Base-by-base conservation (phyloP, 495 filamentous ascomycete genomes). In the Penicillium maclennaniae region DNA sequence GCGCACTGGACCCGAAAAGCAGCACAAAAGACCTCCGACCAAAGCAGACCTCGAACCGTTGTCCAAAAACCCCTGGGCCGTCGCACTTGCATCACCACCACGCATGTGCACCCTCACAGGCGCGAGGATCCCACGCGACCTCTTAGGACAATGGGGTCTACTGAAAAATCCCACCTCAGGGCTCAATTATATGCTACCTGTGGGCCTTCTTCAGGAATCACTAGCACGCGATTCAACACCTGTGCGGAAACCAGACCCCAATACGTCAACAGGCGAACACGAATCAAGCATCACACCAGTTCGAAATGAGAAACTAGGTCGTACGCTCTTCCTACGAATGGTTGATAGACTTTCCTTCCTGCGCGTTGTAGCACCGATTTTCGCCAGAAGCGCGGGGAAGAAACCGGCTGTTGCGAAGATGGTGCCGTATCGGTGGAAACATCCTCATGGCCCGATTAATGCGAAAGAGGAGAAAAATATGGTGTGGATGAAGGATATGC, bases 401-500 rank as follows among this genome's bases (percentile, higher is more conserved):
- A 60, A 47, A 21, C 39, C 55, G 5, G 43, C 55, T 7, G 45
- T 74, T 26, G 20, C 46, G 16, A 48, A 53, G 20, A 3, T 77
- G 17, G 8, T 74, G 28, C 69, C 74, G 6, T 55, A 63, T 47
- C 62, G 70, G 45, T 76, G 69, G 70, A 70, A 66, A 51, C 38
- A 70, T 48, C 70, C 70, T 41, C 20, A 61, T 6, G 67, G 67
- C 0, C 63, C 72, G 27, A 39, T 70, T 34, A 66, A 54, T 10
- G 5, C 50, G 8, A 42, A 49, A 1, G 62, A 74, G 10, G 50
- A 69, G 15, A 51, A 56, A 10, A 51, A 66, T 6, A 31, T 81
- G 14, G 60, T 79, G 4, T 92, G 87, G 86, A 79, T 85, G 15
- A 37, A 72, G 31, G 86, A 92, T 58, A 90, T 91, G 84, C 76